Base-by-base conservation (phyloP, 2,329 filamentous ascomycete genomes). In the Aphanocladium album region DNA sequence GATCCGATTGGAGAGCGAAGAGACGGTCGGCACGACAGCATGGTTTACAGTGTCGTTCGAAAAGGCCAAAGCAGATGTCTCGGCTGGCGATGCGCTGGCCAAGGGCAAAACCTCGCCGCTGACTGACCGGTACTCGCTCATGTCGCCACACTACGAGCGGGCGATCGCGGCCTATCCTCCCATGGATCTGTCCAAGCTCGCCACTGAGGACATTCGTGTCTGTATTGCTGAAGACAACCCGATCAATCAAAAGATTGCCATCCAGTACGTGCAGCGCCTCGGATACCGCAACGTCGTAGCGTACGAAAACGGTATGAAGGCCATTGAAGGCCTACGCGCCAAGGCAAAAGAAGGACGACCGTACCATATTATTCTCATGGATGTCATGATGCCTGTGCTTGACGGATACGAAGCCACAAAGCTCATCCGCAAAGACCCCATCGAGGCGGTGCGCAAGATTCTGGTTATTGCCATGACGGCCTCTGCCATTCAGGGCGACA, bases 391-490 rank as follows among this genome's bases (percentile, higher is more conserved):
- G 93, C 93, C 93, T 0, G 86, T 96, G 3, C 83, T 96, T 9
- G 93, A 97, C 71, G 93, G 93, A 6, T 96, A 96, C 71, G 90
- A 96, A 73, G 92, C 93, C 1, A 97, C 93, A 0, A 89, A 89
- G 65, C 82, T 91, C 61, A 86, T 97, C 49, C 87, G 93, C 11
- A 85, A 85, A 66, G 92, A 97, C 72, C 73, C 84, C 0, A 83
- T 91, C 62, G 88, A 91, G 39, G 83, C 84, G 8, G 91, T 98
- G 12, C 83, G 90, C 57, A 87, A 90, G 65, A 85, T 96, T 1
- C 79, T 97, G n/a, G 90, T 98, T 53, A 97, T 98, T 67, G 93
- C 93, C 59, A 97, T 98, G 93, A 98, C 93, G 1, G 93, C 93
- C 1, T 93, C 89, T 27, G 93, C 93, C 3, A 98, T 98, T 63